Conservation (phyloP, 148 eudicot genomes). For the Arctostaphylos glauca region DNA sequence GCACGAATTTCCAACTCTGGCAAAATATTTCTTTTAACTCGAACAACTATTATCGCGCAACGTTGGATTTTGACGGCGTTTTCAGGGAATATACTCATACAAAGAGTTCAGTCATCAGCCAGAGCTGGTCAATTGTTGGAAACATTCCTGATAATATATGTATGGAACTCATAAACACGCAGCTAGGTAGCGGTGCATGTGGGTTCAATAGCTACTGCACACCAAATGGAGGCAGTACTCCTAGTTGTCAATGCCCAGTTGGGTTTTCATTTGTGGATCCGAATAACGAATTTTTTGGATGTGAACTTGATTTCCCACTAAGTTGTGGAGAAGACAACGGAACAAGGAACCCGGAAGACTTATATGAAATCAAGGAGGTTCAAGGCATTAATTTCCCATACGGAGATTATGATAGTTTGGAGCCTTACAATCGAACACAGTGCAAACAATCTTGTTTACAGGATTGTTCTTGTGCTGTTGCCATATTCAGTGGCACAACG, state of each 20-base stretch:
- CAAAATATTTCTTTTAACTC: neutral
- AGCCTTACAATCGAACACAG: neutral
- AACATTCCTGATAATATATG: neutral
- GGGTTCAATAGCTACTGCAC: slow-evolving; percentile 14
- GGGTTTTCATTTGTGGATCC: neutral
- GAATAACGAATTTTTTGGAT: neutral
- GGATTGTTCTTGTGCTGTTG: slow-evolving; percentile 12
- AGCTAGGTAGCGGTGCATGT: neutral
- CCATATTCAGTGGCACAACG: neutral
- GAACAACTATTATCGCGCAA: neutral
- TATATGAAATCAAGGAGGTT: neutral
- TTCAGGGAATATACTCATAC: neutral
- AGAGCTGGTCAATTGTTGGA: neutral
- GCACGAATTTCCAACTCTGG: neutral
- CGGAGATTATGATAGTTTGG: neutral
- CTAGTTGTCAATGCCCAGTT: neutral
- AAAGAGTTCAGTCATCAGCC: neutral
- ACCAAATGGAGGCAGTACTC: neutral
- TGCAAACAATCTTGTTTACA: slow-evolving; percentile 15
- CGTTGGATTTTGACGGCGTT: slow-evolving; percentile 9
- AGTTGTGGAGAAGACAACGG: neutral
- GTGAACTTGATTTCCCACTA: neutral
- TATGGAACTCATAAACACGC: neutral
- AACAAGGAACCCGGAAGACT: neutral
- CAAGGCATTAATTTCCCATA: neutral